Evolutionary conservation across 2,329 filamentous ascomycete species (phyloP).

Genomic region (Aspergillus vadensis): DNA sequence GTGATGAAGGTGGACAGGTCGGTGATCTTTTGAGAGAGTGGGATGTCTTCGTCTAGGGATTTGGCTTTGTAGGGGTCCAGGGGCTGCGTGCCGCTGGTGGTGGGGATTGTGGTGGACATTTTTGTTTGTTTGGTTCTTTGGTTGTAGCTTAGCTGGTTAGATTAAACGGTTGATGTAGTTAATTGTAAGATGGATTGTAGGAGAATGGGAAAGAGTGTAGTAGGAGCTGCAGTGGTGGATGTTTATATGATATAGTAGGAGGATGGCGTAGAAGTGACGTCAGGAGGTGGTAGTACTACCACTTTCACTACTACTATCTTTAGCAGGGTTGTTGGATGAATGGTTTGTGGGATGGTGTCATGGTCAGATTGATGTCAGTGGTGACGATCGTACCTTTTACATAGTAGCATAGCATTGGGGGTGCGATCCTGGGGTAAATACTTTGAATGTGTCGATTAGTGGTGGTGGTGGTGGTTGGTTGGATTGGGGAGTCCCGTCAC

Average conservation of each 20-base stretch:
- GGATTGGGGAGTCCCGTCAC: too few species aligned
- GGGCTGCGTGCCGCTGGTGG: slow-evolving; percentile 60
- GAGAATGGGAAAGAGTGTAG: neutral
- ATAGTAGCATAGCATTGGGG: too few species aligned
- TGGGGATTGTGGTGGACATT: slow-evolving; percentile 48
- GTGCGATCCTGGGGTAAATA: too few species aligned
- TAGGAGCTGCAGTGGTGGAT: neutral
- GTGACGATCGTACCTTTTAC: too few species aligned
- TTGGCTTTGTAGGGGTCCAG: slow-evolving; percentile 79
- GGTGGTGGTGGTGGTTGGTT: too few species aligned
- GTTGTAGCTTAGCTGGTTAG: too few species aligned
- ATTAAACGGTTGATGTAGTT: neutral
- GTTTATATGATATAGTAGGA: slow-evolving; percentile 11
- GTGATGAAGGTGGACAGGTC: slow-evolving; percentile 72
- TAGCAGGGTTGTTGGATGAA: neutral
- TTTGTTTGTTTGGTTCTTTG: slow-evolving; percentile 8
- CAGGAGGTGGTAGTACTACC: slow-evolving; percentile 4
- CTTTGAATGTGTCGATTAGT: too few species aligned
- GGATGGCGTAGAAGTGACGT: slow-evolving; percentile 25
- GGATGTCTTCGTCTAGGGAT: slow-evolving; percentile 73
- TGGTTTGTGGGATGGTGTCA: neutral
- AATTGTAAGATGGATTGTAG: neutral
- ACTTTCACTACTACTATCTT: neutral
- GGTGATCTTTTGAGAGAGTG: slow-evolving; percentile 73
- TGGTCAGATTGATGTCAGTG: too few species aligned